phyloP scores from a whole-genome alignment of 208 protist species.

The Trypanosoma rangeli region DNA sequence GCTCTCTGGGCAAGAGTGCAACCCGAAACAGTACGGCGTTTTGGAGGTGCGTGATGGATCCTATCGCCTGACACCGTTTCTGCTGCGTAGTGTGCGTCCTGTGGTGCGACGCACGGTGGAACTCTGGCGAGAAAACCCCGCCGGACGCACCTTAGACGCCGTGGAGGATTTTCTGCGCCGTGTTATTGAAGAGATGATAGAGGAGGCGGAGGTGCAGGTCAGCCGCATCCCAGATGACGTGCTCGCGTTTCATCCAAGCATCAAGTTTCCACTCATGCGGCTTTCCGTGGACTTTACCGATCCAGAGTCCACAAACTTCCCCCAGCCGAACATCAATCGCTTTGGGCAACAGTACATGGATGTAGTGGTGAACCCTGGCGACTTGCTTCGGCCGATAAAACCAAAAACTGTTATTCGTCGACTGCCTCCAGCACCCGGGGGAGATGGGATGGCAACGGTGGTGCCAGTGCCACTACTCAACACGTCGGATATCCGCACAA shows the following conservation, averaged over 20 bases:
- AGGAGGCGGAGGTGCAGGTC: slow-evolving; percentile 72
- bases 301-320: slow-evolving; percentile 68
- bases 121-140: slow-evolving; percentile 61
- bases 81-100: slow-evolving; percentile 91
- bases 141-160: slow-evolving; percentile 70
- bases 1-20: slow-evolving; percentile 92
- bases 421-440: not conserved
- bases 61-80: slow-evolving; percentile 87
- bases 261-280: slow-evolving; percentile 85
- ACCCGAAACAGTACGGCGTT: slow-evolving; percentile 93
- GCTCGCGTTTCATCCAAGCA: slow-evolving; percentile 69
- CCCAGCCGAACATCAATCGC: slow-evolving; percentile 84
- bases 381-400: slow-evolving; percentile 73
- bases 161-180: slow-evolving; percentile 78
- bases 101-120: slow-evolving; percentile 89
- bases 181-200: slow-evolving; percentile 81
- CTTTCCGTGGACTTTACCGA: slow-evolving; percentile 83
- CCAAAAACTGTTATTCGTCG: slow-evolving; percentile 43
- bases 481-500: slow-evolving; percentile 80
- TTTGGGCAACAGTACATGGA: slow-evolving; percentile 92
- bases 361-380: slow-evolving; percentile 81
- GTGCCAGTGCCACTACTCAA: slow-evolving; percentile 54
- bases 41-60: slow-evolving; percentile 80
- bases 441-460: not conserved
- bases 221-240: slow-evolving; percentile 75